phyloP scores from a whole-genome alignment of 148 eudicot genomes.

The Camellia sinensis region DNA sequence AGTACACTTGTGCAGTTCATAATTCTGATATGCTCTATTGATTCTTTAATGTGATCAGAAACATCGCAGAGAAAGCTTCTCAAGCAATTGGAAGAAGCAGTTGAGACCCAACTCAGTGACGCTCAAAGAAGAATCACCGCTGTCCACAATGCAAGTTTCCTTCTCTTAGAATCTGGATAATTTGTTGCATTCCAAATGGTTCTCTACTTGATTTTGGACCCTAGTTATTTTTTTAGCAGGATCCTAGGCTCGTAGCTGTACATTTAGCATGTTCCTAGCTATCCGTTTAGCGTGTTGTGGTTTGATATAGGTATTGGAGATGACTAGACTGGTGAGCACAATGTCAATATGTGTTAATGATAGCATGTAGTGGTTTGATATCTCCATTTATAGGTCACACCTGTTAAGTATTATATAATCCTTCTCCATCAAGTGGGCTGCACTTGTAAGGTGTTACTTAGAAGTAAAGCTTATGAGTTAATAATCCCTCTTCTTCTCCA shows the following conservation, averaged over 20 bases:
- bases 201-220: neutral
- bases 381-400: constrained; percentile 3
- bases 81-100: constrained; percentile 59
- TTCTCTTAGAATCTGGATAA: constrained; percentile 1
- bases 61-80: constrained; percentile 56
- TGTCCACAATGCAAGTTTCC: constrained; percentile 50
- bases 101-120: constrained; percentile 56
- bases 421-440: neutral
- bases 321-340: neutral
- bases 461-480: neutral
- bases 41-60: constrained; percentile 37
- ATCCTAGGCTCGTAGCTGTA: neutral
- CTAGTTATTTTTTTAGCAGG: constrained; percentile 6
- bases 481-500: neutral
- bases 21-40: constrained; percentile 2
- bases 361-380: neutral
- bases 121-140: constrained; percentile 50
- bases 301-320: neutral
- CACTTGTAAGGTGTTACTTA: neutral
- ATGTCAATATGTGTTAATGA: neutral
- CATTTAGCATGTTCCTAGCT: neutral
- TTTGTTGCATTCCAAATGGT: neutral
- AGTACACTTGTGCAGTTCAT: neutral
- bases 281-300: neutral
- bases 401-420: neutral